Evolutionary conservation across 306 rosid species (phyloP), one percentile per base, ranked within the genome.

Genomic region (Gastrolobium bilobum): DNA sequence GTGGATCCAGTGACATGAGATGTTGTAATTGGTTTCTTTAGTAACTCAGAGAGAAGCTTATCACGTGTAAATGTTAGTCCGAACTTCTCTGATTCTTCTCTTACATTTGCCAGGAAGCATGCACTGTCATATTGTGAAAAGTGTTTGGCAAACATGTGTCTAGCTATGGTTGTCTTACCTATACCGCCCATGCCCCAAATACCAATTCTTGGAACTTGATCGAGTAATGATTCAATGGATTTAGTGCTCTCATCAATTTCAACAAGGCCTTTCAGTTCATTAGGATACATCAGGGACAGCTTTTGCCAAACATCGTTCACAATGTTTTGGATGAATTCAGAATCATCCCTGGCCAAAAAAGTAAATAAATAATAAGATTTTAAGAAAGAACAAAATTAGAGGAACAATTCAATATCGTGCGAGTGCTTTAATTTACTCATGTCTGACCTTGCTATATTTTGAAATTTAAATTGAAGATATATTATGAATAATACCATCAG

Each of bases 101-200:
- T 65, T 4, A 66, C 43, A 54, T 77, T 77, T 38, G 50, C 72
- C 35, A 77, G 29, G 11, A 77, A 77, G 6, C 47, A 77, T 0
- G 7, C 15, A 42, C 47, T 42, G 0, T 77, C 81, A 31, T 53
- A 77, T 4, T 30, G 10, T 0, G 38, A 8, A 10, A 2, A 7
- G 4, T 4, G 10, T 5, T 42, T 57, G 9, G 65, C 15, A 66
- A 53, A 77, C 3, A 54, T 30, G 11, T 13, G 67, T 3, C 14
- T 42, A 9, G 75, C 81, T 4, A 77, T 31, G 4, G 69, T 63
- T 14, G 69, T 63, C 20, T 20, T 20, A 20, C 26, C 26, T 20
- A 20, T 20, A 20, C 26, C 26, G 26, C 26, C 26, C 26, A 20
- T 68, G 9, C 83, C 83, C 78, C 78, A 79, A 53, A 79, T 71